Percentiles rank a stretch among this genome's conserved stretches.
Evolutionary conservation across 2,329 filamentous ascomycete genomes (phyloP).

Genomic region (Sarocladium kiliense): DNA sequence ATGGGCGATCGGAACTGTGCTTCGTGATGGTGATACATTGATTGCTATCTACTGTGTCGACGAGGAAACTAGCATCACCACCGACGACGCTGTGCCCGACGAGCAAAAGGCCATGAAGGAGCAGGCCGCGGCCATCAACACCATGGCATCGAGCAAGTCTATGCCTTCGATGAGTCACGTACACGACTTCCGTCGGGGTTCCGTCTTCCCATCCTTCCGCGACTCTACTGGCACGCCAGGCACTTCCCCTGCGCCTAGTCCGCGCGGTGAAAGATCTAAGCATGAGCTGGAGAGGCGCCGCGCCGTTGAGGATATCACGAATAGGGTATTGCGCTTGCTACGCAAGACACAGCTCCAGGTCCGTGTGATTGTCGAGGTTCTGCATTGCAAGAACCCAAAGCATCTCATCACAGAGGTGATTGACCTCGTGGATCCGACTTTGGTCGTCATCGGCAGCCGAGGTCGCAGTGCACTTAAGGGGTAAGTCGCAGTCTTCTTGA

Average conservation of each 20-base stretch:
- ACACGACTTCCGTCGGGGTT: slow-evolving; percentile 25
- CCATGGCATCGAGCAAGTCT: slow-evolving; percentile 44
- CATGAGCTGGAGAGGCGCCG: slow-evolving; percentile 74
- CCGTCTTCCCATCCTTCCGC: slow-evolving; percentile 21
- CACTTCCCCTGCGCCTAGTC: slow-evolving; percentile 43
- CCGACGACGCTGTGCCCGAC: slow-evolving; percentile 56
- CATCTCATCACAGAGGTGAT: slow-evolving; percentile 97
- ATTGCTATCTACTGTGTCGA: slow-evolving; percentile 92
- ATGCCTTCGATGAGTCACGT: slow-evolving; percentile 18
- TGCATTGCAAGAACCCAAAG: slow-evolving; percentile 97
- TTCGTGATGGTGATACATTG: slow-evolving; percentile 90
- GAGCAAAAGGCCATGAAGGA: slow-evolving; percentile 72
- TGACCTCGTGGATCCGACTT: slow-evolving; percentile 82
- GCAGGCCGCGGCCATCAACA: slow-evolving; percentile 66
- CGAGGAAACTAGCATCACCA: slow-evolving; percentile 66
- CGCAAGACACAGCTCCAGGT: slow-evolving; percentile 91
- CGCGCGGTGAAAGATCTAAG: slow-evolving; percentile 46
- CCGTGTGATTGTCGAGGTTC: slow-evolving; percentile 87
- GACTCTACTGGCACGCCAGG: slow-evolving; percentile 28
- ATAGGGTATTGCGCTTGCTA: slow-evolving; percentile 77
- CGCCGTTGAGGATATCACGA: slow-evolving; percentile 78
- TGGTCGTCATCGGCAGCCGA: slow-evolving; percentile 88
- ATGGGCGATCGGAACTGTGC: slow-evolving; percentile 93
- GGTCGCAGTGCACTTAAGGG: slow-evolving; percentile 90
- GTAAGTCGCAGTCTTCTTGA: slow-evolving; percentile 57